phyloP scores from a whole-genome alignment of 768 basidiomycete genomes.

The Tremella yokohamensis region DNA sequence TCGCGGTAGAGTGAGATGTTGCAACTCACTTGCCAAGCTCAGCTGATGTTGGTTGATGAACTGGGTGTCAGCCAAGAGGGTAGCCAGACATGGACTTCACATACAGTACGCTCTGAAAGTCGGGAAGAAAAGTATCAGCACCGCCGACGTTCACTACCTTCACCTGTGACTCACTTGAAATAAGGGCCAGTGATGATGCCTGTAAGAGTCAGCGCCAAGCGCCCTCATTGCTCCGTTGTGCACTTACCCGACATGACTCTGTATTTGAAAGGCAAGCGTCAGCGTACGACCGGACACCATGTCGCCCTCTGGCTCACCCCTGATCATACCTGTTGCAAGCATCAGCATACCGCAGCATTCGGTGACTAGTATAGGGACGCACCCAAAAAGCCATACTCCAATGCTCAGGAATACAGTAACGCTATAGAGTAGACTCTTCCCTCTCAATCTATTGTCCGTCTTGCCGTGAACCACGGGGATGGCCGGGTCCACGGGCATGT shows the following conservation, averaged over 20 bases:
- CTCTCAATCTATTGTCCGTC: constrained; percentile 37
- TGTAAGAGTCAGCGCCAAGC: constrained; percentile 33
- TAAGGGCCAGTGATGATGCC: constrained; percentile 69
- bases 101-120: constrained; percentile 66
- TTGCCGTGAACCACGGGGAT: constrained; percentile 42
- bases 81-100: constrained; percentile 6
- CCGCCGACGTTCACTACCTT: constrained; percentile 29
- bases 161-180: constrained; percentile 38
- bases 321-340: constrained; percentile 43
- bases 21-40: constrained; percentile 64
- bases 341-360: neutral
- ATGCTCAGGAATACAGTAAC: constrained; percentile 48
- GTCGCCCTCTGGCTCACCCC: constrained; percentile 24
- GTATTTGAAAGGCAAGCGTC: neutral
- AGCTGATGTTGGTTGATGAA: constrained; percentile 69
- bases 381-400: constrained; percentile 52
- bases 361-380: constrained; percentile 11
- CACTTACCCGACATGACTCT: constrained; percentile 49
- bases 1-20: neutral
- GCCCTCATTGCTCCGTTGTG: neutral
- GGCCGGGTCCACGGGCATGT: constrained; percentile 32
- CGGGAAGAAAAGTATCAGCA: constrained; percentile 54
- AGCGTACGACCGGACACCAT: neutral
- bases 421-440: constrained; percentile 44
- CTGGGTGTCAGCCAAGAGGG: constrained; percentile 12